These are phyloP conservation scores for Leucoagaricus sp. DNA, from an alignment of 1,284 basidiomycete genomes.

Conservation along the genomic window DNA sequence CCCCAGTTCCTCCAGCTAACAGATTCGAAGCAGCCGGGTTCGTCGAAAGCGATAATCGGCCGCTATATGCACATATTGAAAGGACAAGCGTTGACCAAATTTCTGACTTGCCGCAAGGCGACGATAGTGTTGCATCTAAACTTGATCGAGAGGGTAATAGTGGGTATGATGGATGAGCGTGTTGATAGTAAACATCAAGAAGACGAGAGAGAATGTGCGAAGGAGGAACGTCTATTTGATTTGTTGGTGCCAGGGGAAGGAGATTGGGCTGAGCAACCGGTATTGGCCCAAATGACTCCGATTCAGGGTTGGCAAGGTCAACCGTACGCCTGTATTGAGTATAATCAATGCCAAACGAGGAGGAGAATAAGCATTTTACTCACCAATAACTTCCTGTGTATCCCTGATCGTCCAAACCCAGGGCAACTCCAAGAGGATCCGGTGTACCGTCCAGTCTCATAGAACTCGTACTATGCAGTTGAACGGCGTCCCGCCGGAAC, in stretches of 20 bases:
- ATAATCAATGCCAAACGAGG: constrained; percentile 13
- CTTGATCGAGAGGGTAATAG: constrained; percentile 23
- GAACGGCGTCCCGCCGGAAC: background rate
- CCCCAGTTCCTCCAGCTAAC: constrained; percentile 12
- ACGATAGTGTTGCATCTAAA: constrained; percentile 15
- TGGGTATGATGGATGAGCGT: constrained; percentile 26
- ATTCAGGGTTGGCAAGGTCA: constrained; percentile 15
- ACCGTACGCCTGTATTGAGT: constrained; percentile 18
- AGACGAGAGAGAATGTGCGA: constrained; percentile 24
- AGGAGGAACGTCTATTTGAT: constrained; percentile 25
- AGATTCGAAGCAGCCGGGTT: constrained; percentile 17
- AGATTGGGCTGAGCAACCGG: constrained; percentile 1
- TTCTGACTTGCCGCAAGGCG: constrained; percentile 14
- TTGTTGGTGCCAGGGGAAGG: constrained; percentile 7
- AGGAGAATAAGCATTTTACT: background rate
- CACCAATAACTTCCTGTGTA: constrained; percentile 17
- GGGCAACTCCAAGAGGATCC: constrained; percentile 5
- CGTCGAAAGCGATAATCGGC: constrained; percentile 22
- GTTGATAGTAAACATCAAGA: constrained; percentile 25
- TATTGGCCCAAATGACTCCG: constrained; percentile 10
- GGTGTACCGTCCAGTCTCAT: background rate
- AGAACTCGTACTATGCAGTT: background rate
- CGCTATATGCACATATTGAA: constrained; percentile 29
- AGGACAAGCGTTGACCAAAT: constrained; percentile 22
- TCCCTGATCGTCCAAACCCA: constrained; percentile 8